Evolutionary conservation across 1,284 basidiomycete species (phyloP), one percentile per base, ranked within the genome.

Genomic region (Peniophora sp.): DNA sequence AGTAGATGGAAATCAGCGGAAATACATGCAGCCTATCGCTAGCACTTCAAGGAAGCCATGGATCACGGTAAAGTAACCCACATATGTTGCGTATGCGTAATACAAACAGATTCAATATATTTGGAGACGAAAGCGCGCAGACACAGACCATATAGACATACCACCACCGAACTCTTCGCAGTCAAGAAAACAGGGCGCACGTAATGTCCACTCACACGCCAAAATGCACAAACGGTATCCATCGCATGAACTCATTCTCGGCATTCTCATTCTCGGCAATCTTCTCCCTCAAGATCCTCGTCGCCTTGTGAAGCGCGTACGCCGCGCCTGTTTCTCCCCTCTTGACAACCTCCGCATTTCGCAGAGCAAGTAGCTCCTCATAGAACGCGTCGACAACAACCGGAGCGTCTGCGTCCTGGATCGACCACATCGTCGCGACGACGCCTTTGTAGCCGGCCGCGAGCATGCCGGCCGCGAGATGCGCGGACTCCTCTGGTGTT

Each of bases 271-370:
- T n/a, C n/a, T 49, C 35, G 17, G 17, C 20, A 35, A 17, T 14
- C 1, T 23, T 11, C 5, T 22, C 16, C 8, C 48, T 35, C 22
- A 49, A 23, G 9, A 19, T 23, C 20, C 16, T 27, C 1, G 50
- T 43, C 23, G 51, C 48, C 27, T 34, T 17, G 24, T 52, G 41
- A 10, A 52, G 46, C 3, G 51, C 51, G 23, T 44, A 17, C 12
- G 51, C 47, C 20, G 43, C 41, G 5, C 27, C 27, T 6, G 27
- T 32, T 12, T 6, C 27, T 32, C 27, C 27, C 12, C n/a, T n/a
- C n/a, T n/a, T n/a, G n/a, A 32, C 6, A 12, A 6, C 12, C 27
- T 12, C 27, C 5, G 12, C 5, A 5, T 32, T 12, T 5, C 12
- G 27, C 27, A 32, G 27, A 12, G 27, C 27, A 12, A 41, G 16